Evolutionary conservation across 495 filamentous ascomycete genomes (phyloP), one percentile per base, ranked within the genome.

Genomic region (Emericellopsis terricola): DNA sequence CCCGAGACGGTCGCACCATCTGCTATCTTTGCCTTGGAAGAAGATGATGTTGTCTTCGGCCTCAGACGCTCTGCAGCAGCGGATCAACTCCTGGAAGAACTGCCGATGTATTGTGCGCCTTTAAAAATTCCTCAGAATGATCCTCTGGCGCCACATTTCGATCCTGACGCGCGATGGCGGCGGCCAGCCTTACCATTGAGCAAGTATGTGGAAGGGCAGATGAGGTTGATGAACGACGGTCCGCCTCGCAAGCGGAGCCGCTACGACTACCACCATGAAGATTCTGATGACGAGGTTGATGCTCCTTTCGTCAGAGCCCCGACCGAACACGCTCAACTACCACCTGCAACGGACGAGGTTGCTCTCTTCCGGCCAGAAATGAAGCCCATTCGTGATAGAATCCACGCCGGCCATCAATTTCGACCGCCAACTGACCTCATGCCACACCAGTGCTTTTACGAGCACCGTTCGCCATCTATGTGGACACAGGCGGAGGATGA

Each of bases 401-500:
- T 96, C 10, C 82, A 94, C 45, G 83, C 82, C n/a, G 76, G 78
- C 3, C 85, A 94, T 51, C 76, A 84, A 32, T 94, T 96, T 55
- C 66, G 84, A 38, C 87, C 87, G n/a, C 89, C 89, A 9, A 78
- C 76, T 4, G 86, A 94, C 50, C 64, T 65, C 1, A 93, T 94
- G 81, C 89, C 89, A 4, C 72, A 77, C 13, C 75, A 81, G 43
- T 69, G 64, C 26, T 97, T 94, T 53, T 94, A 86, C 44, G 91
- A 97, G 52, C 73, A 62, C 34, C 65, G 91, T 13, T 67, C 61
- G 30, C 74, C 83, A 4, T 94, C 89, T 14, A 82, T 94, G 43
- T 97, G 89, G 89, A 83, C 79, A 0, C 69, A 68, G 45, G 61
- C 73, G 3, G 89, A 97, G 48, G 89, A 97, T 43, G 81, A 94